phyloP scores from a whole-genome alignment of 2,329 filamentous ascomycete species.

The Hypocreales sp. region DNA sequence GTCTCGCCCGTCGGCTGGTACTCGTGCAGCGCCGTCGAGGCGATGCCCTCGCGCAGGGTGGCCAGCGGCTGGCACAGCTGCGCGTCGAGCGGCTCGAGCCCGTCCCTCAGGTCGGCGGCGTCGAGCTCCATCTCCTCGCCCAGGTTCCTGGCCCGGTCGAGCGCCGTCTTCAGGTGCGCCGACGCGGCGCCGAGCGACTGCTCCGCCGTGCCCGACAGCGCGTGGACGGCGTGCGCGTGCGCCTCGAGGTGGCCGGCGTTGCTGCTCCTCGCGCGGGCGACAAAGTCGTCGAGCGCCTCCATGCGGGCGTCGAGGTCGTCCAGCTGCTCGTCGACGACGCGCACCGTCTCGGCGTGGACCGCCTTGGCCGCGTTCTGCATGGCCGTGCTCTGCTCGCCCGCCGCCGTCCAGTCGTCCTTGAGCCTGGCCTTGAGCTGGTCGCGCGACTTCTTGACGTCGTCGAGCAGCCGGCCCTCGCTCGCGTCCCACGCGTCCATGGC shows the following conservation, averaged over 20 bases:
- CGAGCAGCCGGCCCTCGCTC: constrained; percentile 52
- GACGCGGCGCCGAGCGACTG: constrained; percentile 58
- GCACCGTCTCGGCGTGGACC: constrained; percentile 80
- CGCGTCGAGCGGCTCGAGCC: constrained; percentile 43
- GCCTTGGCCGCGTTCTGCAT: constrained; percentile 74
- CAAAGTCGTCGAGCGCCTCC: constrained; percentile 79
- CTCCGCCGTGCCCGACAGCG: constrained; percentile 52
- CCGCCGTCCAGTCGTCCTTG: constrained; percentile 71
- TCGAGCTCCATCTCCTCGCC: constrained; percentile 50
- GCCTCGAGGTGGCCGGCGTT: constrained; percentile 64
- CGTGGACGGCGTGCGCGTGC: constrained; percentile 50
- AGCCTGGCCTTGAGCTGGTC: constrained; percentile 69
- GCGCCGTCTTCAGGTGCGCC: constrained; percentile 52
- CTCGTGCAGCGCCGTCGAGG: constrained; percentile 51
- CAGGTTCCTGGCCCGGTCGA: constrained; percentile 52
- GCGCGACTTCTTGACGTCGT: constrained; percentile 55
- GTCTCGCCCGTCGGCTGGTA: constrained; percentile 79
- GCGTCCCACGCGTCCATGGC: constrained; percentile 62
- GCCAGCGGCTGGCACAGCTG: constrained; percentile 54
- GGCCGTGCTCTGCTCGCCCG: constrained; percentile 65
- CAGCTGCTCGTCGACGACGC: constrained; percentile 81
- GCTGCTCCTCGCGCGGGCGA: constrained; percentile 63
- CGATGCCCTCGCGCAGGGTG: constrained; percentile 55
- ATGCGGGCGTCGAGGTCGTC: constrained; percentile 78
- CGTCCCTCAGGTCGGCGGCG: constrained; percentile 39